Evolutionary conservation across 1,284 basidiomycete genomes (phyloP), one percentile per base, ranked within the genome.

Genomic region (Leccinum pseudoinsigne): DNA sequence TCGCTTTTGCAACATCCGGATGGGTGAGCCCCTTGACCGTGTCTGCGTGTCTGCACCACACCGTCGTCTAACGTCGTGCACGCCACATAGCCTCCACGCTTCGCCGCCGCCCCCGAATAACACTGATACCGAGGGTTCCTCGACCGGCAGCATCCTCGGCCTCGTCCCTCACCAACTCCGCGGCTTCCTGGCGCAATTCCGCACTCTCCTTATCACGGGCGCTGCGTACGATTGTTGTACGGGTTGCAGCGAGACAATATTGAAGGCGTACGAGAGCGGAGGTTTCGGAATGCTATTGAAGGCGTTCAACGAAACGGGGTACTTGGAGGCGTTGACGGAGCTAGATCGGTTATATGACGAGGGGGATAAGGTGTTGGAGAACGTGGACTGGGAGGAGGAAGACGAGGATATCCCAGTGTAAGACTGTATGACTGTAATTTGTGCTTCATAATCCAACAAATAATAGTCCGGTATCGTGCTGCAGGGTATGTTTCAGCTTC

Each of bases 101-200:
- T 85, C 88, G 0, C 85, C 91, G 0, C 87, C 90, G 1, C 84
- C 82, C 2, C 81, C 83, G 5, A 54, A 55, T 6, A 47, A 4
- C 18, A 18, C 26, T 21, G 31, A 31, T 1, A 21, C 21, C 21
- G 56, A 42, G 18, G 40, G 16, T 5, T n/a, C 57, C 10, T 55
- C 55, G 31, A 38, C 56, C 23, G 40, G 5, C 42, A 47, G 42
- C 18, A 4, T 58, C 42, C 57, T 58, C 42, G 57, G 57, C 11
- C 79, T 90, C 3, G 91, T 98, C 0, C 97, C 97, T 1, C 97
- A 99, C 74, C 97, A 98, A 74, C 80, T 99, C 5, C 87, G 97
- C 1, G 97, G 96, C 0, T 94, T 89, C 79, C 81, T 99, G 9
- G 86, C 88, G 5, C 89, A 93, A 65, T 99, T 97, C 82, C 83